Percentiles rank a stretch among this genome's conserved stretches.
Evolutionary conservation across 2,329 filamentous ascomycete species (phyloP).

Genomic region (Paecilomyces sp.): DNA sequence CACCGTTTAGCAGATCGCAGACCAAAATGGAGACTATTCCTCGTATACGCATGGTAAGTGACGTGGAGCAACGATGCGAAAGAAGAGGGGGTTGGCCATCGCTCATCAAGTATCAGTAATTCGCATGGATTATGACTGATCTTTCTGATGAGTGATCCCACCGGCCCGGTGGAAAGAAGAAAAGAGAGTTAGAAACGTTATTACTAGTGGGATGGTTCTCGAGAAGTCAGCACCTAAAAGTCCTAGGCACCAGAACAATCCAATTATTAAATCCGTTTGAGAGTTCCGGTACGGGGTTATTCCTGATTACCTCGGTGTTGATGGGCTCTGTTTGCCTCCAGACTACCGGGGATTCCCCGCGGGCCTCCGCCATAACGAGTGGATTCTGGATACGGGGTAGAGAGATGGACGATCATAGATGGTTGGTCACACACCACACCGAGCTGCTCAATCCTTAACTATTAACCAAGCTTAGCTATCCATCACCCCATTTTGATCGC

Average conservation of each 20-base stretch:
- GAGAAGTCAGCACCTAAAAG: too few species aligned
- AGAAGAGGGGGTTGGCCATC: neutral
- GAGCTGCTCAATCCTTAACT: too few species aligned
- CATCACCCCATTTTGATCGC: neutral
- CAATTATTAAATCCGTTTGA: neutral
- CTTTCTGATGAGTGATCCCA: too few species aligned
- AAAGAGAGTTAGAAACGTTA: too few species aligned
- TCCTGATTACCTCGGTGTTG: neutral
- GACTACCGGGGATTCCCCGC: neutral
- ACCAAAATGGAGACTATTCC: neutral
- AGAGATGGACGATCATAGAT: too few species aligned
- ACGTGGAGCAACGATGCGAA: neutral
- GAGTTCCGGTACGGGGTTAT: neutral
- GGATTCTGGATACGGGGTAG: neutral
- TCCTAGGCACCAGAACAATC: neutral
- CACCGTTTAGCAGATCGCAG: neutral
- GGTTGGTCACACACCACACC: too few species aligned
- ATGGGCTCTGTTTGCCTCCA: neutral
- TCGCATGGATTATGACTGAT: too few species aligned
- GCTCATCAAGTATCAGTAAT: neutral
- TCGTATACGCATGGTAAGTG: neutral
- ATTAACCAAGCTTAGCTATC: too few species aligned
- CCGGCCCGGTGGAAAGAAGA: too few species aligned
- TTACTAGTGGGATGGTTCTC: too few species aligned
- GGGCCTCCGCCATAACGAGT: neutral